A percentile compares a stretch with the other conserved stretches of the same genome.
These are phyloP conservation scores for Talaromyces sp. DNA, from an alignment of 2,329 filamentous ascomycete genomes.

Conservation along the genomic window DNA sequence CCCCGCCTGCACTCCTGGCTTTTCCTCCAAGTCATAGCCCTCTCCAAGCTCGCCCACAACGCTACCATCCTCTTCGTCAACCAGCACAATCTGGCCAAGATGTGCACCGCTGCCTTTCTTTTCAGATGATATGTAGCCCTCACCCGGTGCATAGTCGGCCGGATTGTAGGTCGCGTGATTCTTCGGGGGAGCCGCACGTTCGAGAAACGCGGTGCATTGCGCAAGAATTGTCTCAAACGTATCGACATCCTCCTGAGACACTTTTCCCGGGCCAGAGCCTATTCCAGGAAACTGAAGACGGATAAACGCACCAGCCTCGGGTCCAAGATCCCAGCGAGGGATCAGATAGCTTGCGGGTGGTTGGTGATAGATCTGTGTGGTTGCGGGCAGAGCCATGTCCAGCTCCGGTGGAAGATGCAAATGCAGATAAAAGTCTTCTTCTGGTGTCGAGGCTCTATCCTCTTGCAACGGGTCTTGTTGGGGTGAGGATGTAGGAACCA, in stretches of 20 bases:
- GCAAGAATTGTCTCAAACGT: slow-evolving; percentile 97
- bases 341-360: slow-evolving; percentile 90
- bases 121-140: slow-evolving; percentile 58
- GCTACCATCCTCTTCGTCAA: slow-evolving; percentile 94
- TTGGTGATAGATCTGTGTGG: slow-evolving; percentile 95
- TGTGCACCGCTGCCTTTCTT: background rate
- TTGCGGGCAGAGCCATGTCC: slow-evolving; percentile 86
- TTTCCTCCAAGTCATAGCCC: slow-evolving; percentile 73
- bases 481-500: slow-evolving; percentile 85
- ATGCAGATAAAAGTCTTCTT: slow-evolving; percentile 96
- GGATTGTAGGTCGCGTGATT: slow-evolving; percentile 64
- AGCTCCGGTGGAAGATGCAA: slow-evolving; percentile 91
- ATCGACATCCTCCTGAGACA: slow-evolving; percentile 84
- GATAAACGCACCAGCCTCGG: slow-evolving; percentile 83
- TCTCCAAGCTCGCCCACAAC: slow-evolving; percentile 88
- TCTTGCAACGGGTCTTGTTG: slow-evolving; percentile 50
- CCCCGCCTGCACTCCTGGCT: slow-evolving; percentile 69
- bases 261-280: slow-evolving; percentile 57
- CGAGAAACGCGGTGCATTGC: slow-evolving; percentile 94
- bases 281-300: slow-evolving; percentile 80
- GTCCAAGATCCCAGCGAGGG: slow-evolving; percentile 87
- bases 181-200: slow-evolving; percentile 64
- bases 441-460: slow-evolving; percentile 50
- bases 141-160: slow-evolving; percentile 68
- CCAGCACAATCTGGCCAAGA: slow-evolving; percentile 69